These are phyloP conservation scores for Aureobasidium vineae DNA, from an alignment of 2,329 filamentous ascomycete genomes.

Conservation along the genomic window DNA sequence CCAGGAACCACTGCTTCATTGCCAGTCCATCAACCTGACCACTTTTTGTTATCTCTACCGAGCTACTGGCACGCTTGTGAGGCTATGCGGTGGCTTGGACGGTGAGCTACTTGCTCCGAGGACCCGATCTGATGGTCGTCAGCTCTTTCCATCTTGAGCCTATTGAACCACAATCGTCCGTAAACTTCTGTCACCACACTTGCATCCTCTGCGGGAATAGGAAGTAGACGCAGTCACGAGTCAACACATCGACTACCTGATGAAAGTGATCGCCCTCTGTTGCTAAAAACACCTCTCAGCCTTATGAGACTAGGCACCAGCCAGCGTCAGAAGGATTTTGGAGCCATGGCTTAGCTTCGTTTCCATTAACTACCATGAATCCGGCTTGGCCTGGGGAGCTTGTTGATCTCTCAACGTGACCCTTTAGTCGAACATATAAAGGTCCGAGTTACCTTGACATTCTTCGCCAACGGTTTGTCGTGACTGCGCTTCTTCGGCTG, in stretches of 20 bases:
- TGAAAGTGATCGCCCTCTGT: background rate
- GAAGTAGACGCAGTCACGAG: background rate
- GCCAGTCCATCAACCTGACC: background rate
- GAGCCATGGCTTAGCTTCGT: background rate
- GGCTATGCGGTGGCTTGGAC: background rate
- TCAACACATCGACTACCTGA: background rate
- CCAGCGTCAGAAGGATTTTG: slow-evolving; percentile 7
- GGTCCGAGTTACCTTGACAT: background rate
- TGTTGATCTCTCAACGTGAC: background rate
- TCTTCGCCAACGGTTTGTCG: background rate
- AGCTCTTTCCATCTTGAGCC: background rate
- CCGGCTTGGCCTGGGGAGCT: slow-evolving; percentile 4
- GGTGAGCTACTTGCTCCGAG: background rate
- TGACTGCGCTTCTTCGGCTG: background rate
- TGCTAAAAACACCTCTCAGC: background rate
- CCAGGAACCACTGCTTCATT: background rate
- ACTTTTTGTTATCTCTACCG: background rate
- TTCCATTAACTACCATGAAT: background rate
- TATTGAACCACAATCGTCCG: background rate
- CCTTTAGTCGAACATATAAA: background rate
- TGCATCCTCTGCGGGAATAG: slow-evolving; percentile 3
- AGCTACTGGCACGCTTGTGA: background rate
- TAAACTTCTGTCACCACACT: background rate
- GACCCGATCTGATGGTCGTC: background rate
- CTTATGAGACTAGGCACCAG: background rate